phyloP scores from a whole-genome alignment of 441 rosid genomes.

The Raphanus hybrid region DNA sequence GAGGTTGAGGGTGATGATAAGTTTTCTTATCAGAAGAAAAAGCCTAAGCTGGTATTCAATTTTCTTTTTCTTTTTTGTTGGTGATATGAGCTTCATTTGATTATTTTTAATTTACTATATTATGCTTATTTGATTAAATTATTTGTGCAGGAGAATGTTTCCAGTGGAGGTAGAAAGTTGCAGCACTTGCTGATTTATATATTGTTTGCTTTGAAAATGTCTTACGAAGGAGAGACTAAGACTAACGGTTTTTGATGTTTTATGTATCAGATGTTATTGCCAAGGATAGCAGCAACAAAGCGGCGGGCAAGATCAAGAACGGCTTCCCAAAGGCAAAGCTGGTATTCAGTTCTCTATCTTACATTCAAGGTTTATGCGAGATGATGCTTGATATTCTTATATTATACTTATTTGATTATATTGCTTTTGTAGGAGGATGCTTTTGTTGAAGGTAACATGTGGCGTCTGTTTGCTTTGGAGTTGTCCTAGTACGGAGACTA shows the following conservation, averaged over 20 bases:
- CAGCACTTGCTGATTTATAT: background rate
- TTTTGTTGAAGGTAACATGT: conserved; percentile 3
- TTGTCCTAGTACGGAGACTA: background rate
- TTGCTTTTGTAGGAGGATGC: background rate
- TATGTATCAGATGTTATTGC: conserved; percentile 15
- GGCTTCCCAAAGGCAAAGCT: background rate
- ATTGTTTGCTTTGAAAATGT: background rate
- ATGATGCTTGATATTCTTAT: background rate
- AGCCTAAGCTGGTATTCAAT: conserved; percentile 19
- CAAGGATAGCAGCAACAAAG: background rate
- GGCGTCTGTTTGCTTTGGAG: conserved; percentile 1
- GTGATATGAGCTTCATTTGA: background rate
- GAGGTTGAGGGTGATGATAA: conserved; percentile 51
- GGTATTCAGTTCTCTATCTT: conserved; percentile 1
- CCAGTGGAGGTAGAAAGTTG: background rate
- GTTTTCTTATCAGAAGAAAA: conserved; percentile 42
- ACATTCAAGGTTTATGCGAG: background rate
- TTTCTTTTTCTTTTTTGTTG: background rate
- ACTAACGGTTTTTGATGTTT: background rate
- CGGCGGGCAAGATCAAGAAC: background rate
- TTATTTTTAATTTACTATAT: background rate
- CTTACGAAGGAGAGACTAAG: background rate
- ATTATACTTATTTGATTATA: conserved; percentile 1
- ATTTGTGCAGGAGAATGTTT: conserved; percentile 36
- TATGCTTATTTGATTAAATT: background rate